These are phyloP conservation scores for Lasiosphaeriaceae sp. DNA, from an alignment of 495 filamentous ascomycete species.

Conservation along the genomic window DNA sequence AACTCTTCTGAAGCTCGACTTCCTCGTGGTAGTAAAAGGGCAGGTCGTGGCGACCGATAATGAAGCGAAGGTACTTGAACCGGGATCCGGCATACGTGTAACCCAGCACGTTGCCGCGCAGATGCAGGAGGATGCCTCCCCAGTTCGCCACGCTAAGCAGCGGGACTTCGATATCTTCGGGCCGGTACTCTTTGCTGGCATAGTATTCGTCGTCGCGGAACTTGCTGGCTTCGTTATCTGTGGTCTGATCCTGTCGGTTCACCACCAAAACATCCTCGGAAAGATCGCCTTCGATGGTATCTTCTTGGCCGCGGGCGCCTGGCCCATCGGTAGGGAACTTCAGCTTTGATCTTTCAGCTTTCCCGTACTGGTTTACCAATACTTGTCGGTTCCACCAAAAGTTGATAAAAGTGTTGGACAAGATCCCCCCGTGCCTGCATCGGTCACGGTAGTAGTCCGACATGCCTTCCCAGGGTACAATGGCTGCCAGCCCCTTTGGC, in stretches of 20 bases:
- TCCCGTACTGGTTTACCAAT: conserved; percentile 60
- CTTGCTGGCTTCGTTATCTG: conserved; percentile 50
- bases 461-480: conserved; percentile 69
- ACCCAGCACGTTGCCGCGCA: conserved; percentile 63
- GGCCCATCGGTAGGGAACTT: conserved; percentile 31
- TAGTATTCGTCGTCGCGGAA: conserved; percentile 62
- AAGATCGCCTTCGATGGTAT: conserved; percentile 58
- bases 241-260: conserved; percentile 56
- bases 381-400: conserved; percentile 68
- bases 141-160: conserved; percentile 62
- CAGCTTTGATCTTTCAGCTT: conserved; percentile 21
- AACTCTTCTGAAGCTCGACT: conserved; percentile 60
- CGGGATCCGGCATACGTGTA: conserved; percentile 56
- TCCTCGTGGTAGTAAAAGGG: conserved; percentile 67
- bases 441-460: conserved; percentile 62
- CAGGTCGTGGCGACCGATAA: conserved; percentile 65
- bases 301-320: conserved; percentile 41
- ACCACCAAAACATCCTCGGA: conserved; percentile 45
- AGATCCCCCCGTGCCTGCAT: conserved; percentile 62
- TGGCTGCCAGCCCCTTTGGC: conserved; percentile 55
- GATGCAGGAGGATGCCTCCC: conserved; percentile 60
- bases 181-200: conserved; percentile 54
- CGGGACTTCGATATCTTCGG: conserved; percentile 60
- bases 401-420: conserved; percentile 58
- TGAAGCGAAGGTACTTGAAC: conserved; percentile 63